Evolutionary conservation across 2,329 filamentous ascomycete species (phyloP), one percentile per base, ranked within the genome.

Genomic region (Aspergillus proliferans): DNA sequence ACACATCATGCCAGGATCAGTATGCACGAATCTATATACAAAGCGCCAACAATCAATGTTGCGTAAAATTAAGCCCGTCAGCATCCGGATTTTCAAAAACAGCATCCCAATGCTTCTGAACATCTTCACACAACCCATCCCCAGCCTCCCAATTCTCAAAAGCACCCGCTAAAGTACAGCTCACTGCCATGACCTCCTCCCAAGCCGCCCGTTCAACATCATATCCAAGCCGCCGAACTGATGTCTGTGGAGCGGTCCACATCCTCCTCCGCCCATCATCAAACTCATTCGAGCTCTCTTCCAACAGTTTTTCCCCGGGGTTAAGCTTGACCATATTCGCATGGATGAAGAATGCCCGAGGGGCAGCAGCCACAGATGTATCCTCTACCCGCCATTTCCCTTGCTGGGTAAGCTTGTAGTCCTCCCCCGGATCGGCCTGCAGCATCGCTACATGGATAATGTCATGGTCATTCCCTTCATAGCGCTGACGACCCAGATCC

Each of bases 291-390:
- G 54, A 49, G 24, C 55, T 56, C 2, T 58, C 45, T 1, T 59
- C 60, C 26, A 64, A 56, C 2, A 67, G 48, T 2, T 58, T 54
- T 12, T 54, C 52, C 18, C 54, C 53, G 0, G 66, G 65, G 39
- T 69, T 64, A 33, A 70, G 62, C 41, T 69, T 63, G 18, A 55
- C 62, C 43, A 50, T 49, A 36, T 61, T 60, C 3, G 64, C 61
- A 45, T 70, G 66, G 9, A 70, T 50, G 36, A 68, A 68, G 38
- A 63, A 63, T 10, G 46, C 54, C 4, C 54, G 49, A 2, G 57
- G 62, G 26, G 62, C 38, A 33, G 53, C 47, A 12, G 58, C 55
- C 4, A 54, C 38, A 9, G 53, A 51, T 1, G 48, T 21, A 45
- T 63, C 53, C 30, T 54, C 50, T 3, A 58, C 51, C 10, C 59